phyloP scores from a whole-genome alignment of 371 early-diverging fungal genomes.

The Sanchytrium tribonematis region DNA sequence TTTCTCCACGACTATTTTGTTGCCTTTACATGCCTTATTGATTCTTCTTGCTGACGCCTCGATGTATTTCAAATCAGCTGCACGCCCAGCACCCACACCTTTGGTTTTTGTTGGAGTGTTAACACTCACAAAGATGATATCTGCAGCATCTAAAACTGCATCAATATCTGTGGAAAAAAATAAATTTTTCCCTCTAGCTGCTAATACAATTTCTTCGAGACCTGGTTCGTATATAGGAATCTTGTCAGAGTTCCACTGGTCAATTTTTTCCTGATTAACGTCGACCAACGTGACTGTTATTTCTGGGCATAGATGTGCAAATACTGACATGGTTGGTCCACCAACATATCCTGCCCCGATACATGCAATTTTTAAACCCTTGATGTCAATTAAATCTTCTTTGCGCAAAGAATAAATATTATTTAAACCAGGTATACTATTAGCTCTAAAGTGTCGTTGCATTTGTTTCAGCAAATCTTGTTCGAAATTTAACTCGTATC shows the following conservation, averaged over 20 bases:
- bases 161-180: conserved; percentile 55
- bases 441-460: no score
- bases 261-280: conserved; percentile 39
- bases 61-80: conserved; percentile 56
- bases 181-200: conserved; percentile 41
- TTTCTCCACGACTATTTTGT: conserved; percentile 77
- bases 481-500: no score
- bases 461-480: no score
- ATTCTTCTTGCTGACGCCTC: conserved; percentile 61
- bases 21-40: conserved; percentile 44
- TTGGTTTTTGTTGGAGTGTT: conserved; percentile 59
- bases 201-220: conserved; percentile 45
- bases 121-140: conserved; percentile 62
- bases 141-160: conserved; percentile 37
- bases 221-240: conserved; percentile 76
- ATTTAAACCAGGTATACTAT: no score
- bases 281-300: conserved; percentile 69
- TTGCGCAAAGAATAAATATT: no score
- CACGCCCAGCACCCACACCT: conserved; percentile 47
- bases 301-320: conserved; percentile 61
- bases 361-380: no score
- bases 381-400: no score
- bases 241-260: conserved; percentile 55
- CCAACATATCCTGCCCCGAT: conserved; percentile 19
- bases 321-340: conserved; percentile 77